phyloP scores from a whole-genome alignment of 768 basidiomycete species.

The Boletus reticulatus region DNA sequence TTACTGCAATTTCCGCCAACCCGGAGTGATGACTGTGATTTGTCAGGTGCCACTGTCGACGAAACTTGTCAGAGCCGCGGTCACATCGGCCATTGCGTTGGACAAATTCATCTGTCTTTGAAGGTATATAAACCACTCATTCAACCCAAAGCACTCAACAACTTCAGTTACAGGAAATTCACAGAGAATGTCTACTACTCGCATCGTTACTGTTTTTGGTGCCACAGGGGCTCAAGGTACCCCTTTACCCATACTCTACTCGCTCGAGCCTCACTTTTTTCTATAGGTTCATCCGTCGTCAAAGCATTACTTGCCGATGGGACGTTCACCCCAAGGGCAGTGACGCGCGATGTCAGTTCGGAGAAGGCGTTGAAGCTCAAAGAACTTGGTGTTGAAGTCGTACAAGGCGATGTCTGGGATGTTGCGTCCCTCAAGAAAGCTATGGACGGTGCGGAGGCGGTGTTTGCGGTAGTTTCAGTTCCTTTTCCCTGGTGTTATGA shows the following conservation, averaged over 20 bases:
- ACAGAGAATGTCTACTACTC: constrained; percentile 9
- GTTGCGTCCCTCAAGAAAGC: constrained; percentile 24
- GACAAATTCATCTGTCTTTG: no score
- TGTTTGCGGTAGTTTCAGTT: constrained; percentile 28
- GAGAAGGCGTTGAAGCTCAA: constrained; percentile 24
- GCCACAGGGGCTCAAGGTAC: constrained; percentile 37
- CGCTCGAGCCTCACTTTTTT: not conserved
- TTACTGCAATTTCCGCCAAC: no score
- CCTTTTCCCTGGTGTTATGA: not conserved
- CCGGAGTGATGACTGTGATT: no score
- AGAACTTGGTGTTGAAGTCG: constrained; percentile 20
- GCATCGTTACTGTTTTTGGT: constrained; percentile 33
- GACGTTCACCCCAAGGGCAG: constrained; percentile 33
- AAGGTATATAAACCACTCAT: no score
- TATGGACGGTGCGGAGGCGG: constrained; percentile 29
- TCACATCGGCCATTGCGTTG: no score
- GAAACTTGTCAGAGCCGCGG: no score
- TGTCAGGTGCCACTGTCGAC: no score
- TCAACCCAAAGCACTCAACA: no score
- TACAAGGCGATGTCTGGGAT: constrained; percentile 25
- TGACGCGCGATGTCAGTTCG: constrained; percentile 31
- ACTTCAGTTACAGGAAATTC: no score
- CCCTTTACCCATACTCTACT: not conserved
- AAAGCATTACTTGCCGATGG: constrained; percentile 32
- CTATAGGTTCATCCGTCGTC: constrained; percentile 27